phyloP scores from a whole-genome alignment of 768 basidiomycete species.

The Podaxis carcinomalis region DNA sequence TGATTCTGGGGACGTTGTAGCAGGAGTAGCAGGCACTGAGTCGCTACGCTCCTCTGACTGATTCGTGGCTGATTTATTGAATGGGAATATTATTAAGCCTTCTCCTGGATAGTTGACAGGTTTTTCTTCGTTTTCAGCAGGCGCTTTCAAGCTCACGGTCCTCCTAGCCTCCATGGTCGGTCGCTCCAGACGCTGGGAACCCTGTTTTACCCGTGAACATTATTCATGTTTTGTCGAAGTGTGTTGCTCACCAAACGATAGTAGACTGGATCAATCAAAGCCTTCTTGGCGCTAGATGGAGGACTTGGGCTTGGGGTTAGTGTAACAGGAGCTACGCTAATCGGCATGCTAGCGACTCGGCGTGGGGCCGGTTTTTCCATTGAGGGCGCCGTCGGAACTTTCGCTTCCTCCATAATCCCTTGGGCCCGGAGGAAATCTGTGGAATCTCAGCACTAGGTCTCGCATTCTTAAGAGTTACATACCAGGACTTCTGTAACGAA shows the following conservation, averaged over 20 bases:
- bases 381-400: constrained; percentile 15
- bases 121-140: background rate
- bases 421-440: constrained; percentile 48
- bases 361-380: constrained; percentile 24
- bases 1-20: background rate
- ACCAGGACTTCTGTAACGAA: constrained; percentile 60
- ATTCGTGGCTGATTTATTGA: background rate
- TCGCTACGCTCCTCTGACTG: background rate
- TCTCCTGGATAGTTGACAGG: constrained; percentile 12
- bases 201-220: background rate
- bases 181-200: constrained; percentile 8
- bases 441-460: background rate
- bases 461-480: background rate
- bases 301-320: constrained; percentile 17
- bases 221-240: background rate
- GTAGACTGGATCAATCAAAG: constrained; percentile 2
- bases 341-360: constrained; percentile 39
- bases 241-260: background rate
- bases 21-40: background rate
- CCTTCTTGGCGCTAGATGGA: background rate
- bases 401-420: constrained; percentile 40
- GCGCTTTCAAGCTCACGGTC: constrained; percentile 14
- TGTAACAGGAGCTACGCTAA: constrained; percentile 15
- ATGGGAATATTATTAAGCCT: constrained; percentile 8
- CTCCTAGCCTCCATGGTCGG: constrained; percentile 14